Percentiles rank a stretch among this genome's conserved stretches.
Conservation (phyloP, 805 yeast genomes). For the Hanseniaspora hatyaiensis region DNA sequence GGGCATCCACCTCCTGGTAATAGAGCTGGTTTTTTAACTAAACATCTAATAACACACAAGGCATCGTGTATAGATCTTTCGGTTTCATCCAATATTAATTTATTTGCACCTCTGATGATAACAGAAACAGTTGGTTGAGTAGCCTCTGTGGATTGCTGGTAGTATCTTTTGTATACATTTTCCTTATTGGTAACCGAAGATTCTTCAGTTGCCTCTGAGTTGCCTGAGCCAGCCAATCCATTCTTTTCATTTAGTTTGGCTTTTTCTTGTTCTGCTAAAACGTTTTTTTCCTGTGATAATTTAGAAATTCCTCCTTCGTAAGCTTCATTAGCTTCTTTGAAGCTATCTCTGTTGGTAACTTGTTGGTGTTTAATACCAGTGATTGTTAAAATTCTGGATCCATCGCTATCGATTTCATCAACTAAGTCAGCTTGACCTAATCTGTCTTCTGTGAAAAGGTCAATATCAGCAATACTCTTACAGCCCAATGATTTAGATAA, state of each 20-base stretch:
- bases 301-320: constrained; percentile 8
- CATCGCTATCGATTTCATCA: constrained; percentile 82
- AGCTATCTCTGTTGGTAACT: constrained; percentile 23
- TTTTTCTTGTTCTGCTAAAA: constrained; percentile 1
- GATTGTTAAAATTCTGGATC: constrained; percentile 77
- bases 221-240: background rate
- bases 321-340: background rate
- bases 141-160: constrained; percentile 17
- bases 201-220: background rate
- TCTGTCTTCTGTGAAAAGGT: constrained; percentile 82
- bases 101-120: constrained; percentile 89
- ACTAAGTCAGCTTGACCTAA: constrained; percentile 84
- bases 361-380: constrained; percentile 57
- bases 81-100: constrained; percentile 81
- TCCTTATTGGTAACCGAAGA: background rate
- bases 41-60: constrained; percentile 81
- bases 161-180: constrained; percentile 20
- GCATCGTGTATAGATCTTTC: constrained; percentile 98
- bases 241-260: background rate
- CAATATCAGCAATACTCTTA: constrained; percentile 92
- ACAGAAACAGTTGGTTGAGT: constrained; percentile 60
- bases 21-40: constrained; percentile 75
- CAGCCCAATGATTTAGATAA: constrained; percentile 74
- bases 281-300: constrained; percentile 16
- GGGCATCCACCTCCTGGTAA: constrained; percentile 99